Conservation (phyloP, 208 protist genomes). For the Acanthamoeba castellanii region DNA sequence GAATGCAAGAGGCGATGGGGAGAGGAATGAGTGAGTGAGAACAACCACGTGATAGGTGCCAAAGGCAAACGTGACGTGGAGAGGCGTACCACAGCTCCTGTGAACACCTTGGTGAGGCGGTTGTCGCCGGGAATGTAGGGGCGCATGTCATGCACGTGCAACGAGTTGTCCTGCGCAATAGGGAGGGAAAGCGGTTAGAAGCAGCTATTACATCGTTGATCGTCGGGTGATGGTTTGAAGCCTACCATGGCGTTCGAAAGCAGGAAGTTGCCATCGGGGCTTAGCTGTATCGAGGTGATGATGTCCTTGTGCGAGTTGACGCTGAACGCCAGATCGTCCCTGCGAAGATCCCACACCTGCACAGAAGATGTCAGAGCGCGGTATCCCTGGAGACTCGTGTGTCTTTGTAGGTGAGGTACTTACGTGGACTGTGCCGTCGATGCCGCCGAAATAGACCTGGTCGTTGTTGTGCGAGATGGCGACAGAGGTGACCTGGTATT, state of each 20-base stretch:
- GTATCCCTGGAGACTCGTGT: background rate
- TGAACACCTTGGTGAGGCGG: constrained; percentile 73
- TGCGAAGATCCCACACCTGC: constrained; percentile 85
- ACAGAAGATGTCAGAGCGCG: background rate
- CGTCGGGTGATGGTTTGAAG: background rate
- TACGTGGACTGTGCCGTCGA: constrained; percentile 87
- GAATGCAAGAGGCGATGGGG: background rate
- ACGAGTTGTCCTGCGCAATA: constrained; percentile 82
- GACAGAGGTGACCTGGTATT: constrained; percentile 85
- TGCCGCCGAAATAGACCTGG: constrained; percentile 84
- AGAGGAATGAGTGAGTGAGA: background rate
- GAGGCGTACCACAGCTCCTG: constrained; percentile 55
- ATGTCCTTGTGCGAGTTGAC: constrained; percentile 85
- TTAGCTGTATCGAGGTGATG: constrained; percentile 83
- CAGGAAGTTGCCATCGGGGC: constrained; percentile 87
- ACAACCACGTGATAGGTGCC: background rate
- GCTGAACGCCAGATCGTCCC: background rate
- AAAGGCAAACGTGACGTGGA: background rate
- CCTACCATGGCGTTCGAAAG: constrained; percentile 89
- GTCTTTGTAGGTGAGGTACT: background rate
- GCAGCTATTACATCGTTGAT: too few species aligned
- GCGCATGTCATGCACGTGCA: constrained; percentile 87
- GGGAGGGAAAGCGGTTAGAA: background rate
- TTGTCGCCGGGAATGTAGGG: constrained; percentile 80
- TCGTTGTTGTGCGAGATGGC: constrained; percentile 79